Percentiles rank a stretch among this genome's conserved stretches.
Conservation (phyloP, 345 rosid genomes). For the Gossypium ekmanianum region DNA sequence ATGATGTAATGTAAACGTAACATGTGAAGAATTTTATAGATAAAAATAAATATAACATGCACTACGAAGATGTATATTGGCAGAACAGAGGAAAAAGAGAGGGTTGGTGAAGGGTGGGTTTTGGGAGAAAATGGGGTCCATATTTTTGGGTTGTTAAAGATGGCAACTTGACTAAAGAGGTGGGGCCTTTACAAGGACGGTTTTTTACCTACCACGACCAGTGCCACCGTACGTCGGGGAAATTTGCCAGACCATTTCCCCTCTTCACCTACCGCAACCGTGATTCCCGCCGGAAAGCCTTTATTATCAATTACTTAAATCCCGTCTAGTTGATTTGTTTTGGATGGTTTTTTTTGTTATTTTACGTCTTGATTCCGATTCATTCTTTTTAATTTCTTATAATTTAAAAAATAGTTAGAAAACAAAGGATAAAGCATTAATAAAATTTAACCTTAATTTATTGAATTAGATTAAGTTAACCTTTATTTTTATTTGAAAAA, state of each 20-base stretch:
- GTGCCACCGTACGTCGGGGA: not conserved
- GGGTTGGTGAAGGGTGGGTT: slow-evolving; percentile 10
- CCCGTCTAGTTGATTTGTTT: no score
- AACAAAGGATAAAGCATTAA: no score
- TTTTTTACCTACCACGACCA: slow-evolving; percentile 7
- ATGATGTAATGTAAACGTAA: not conserved
- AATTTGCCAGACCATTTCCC: not conserved
- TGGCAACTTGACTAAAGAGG: not conserved
- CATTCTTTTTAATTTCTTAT: no score
- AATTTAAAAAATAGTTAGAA: no score
- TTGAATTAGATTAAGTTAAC: no score
- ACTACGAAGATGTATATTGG: no score
- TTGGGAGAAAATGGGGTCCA: slow-evolving; percentile 12
- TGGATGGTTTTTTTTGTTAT: no score
- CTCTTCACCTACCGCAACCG: not conserved
- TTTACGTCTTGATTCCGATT: no score
- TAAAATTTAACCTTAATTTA: no score
- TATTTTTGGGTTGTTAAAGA: not conserved
- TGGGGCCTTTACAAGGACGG: not conserved
- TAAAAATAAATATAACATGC: no score
- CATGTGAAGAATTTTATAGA: no score
- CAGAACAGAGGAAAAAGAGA: not conserved
- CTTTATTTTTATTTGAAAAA: no score
- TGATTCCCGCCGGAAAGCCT: not conserved
- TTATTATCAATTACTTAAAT: not conserved